Evolutionary conservation across 441 rosid species (phyloP), one percentile per base, ranked within the genome.

Genomic region (Populus hybrid): DNA sequence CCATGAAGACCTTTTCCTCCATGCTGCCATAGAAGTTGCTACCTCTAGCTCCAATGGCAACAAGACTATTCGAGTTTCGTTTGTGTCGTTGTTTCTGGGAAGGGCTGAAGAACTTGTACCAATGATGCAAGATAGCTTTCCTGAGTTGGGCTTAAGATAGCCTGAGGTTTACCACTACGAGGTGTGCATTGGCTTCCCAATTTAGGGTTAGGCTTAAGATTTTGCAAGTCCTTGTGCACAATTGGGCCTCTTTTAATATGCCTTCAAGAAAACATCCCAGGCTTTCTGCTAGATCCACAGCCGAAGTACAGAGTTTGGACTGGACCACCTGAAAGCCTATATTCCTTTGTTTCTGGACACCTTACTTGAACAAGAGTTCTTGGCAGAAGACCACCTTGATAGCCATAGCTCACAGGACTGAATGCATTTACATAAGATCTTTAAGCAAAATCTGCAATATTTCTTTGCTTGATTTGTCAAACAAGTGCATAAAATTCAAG

Each of bases 1-100:
- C 18, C 84, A 85, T n/a, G 82, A 84, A 59, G 83, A 86, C 73
- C 81, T 90, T 23, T 89, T 90, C 82, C n/a, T 14, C 14, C 65
- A 67, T 46, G 57, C 57, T 46, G 20, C 18, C 1, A 46, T 46
- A 46, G 57, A 4, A 50, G 50, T 42, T 42, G 50, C 16, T 42
- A 42, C 50, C 50, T 42, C 50, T 42, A 42, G 50, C 50, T 1
- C 50, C 50, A 21, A 64, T n/a, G 77, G 75, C 46, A 8, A 64
- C 30, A 77, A 79, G 53, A 85, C 92, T 1, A 75, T 88, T 0
- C 64, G 82, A 32, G 89, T 85, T 11, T 64, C 84, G 6, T 87
- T 90, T 64, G 59, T 70, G 1, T 84, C 86, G 0, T 46, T 87
- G 73, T 90, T 78, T 76, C 88, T 90, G 3, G 92, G 90, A 10